These are phyloP conservation scores for Hypoxylon crocopeplum DNA, from an alignment of 495 filamentous ascomycete species.

Conservation along the genomic window DNA sequence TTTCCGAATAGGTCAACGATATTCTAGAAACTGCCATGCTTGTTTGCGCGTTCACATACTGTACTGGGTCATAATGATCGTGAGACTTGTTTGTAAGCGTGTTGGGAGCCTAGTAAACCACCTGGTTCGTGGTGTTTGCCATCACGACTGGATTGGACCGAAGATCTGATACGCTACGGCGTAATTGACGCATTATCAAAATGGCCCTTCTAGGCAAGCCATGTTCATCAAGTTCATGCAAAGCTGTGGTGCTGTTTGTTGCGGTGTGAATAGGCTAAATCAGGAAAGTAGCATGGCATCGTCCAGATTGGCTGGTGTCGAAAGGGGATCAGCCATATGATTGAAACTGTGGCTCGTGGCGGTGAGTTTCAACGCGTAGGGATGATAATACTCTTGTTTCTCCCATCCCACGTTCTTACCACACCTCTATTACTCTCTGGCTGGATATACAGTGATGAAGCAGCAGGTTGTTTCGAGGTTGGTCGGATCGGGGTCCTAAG, in stretches of 20 bases:
- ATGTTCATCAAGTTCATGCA: constrained; percentile 29
- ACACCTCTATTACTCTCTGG: neutral
- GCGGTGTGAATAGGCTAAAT: constrained; percentile 39
- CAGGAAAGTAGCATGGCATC: constrained; percentile 30
- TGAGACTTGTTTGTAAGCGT: constrained; percentile 5
- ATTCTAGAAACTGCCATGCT: constrained; percentile 9
- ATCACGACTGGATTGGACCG: constrained; percentile 7
- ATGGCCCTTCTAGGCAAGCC: constrained; percentile 26
- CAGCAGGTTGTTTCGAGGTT: neutral
- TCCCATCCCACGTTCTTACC: constrained; percentile 16
- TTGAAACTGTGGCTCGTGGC: constrained; percentile 32
- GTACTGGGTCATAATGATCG: neutral
- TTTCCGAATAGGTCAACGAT: neutral
- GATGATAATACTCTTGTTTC: constrained; percentile 10
- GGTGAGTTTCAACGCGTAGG: constrained; percentile 33
- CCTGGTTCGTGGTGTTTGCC: constrained; percentile 12
- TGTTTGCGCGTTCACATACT: neutral
- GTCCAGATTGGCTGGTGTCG: constrained; percentile 22
- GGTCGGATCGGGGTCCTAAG: neutral
- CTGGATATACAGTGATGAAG: constrained; percentile 3
- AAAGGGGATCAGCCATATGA: constrained; percentile 33
- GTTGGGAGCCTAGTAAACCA: constrained; percentile 2
- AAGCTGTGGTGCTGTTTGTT: constrained; percentile 28
- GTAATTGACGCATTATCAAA: constrained; percentile 16
- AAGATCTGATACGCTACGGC: constrained; percentile 15